Percentiles rank a stretch among this genome's conserved stretches.
Evolutionary conservation across 371 early-diverging fungal species (phyloP).

Genomic region (Mucor circinelloides): DNA sequence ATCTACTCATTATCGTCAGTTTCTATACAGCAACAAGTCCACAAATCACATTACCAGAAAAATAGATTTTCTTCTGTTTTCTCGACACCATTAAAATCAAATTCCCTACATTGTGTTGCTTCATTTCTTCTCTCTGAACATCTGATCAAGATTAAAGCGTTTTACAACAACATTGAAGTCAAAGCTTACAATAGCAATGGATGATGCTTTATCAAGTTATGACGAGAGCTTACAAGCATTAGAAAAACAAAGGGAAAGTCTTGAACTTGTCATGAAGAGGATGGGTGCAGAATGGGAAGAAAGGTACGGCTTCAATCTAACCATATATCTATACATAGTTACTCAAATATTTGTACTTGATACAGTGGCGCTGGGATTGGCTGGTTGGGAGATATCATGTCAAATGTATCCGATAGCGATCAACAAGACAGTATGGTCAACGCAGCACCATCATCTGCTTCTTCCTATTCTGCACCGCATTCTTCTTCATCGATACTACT

Average conservation of each 20-base stretch:
- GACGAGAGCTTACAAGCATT: constrained; percentile 41
- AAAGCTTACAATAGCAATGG: constrained; percentile 21
- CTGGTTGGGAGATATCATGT: constrained; percentile 30
- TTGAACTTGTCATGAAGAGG: constrained; percentile 42
- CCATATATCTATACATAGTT: neutral
- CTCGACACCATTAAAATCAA: too few relatives aligned
- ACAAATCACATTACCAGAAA: neutral
- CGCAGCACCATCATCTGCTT: neutral
- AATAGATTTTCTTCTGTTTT: neutral
- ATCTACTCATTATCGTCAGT: neutral
- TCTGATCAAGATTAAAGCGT: neutral
- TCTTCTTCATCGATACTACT: neutral
- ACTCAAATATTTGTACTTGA: neutral
- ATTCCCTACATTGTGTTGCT: neutral
- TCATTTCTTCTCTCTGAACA: neutral
- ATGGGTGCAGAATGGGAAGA: constrained; percentile 57
- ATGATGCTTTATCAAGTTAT: constrained; percentile 37
- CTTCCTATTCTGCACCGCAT: neutral
- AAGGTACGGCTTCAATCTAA: constrained; percentile 31
- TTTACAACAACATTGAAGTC: neutral
- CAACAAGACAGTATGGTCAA: neutral
- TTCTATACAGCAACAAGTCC: neutral
- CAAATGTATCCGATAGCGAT: neutral
- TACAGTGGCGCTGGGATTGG: constrained; percentile 51
- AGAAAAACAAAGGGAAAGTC: constrained; percentile 41